Conservation (phyloP, 2,329 filamentous ascomycete genomes). For the Byssochlamys sp. region DNA sequence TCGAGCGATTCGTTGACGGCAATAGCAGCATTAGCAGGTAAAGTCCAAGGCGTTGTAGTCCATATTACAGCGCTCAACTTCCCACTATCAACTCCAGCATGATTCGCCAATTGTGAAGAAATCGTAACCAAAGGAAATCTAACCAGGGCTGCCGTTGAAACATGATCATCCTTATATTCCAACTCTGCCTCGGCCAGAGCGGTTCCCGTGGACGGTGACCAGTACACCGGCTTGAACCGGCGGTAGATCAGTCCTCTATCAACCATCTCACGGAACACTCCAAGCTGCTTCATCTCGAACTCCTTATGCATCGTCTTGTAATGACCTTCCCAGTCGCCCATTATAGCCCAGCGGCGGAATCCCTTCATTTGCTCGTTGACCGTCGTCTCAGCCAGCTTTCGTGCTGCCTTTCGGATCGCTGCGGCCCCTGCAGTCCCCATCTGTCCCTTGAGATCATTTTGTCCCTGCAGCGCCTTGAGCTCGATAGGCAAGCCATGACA, state of each 20-base stretch:
- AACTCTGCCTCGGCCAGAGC: slow-evolving; percentile 56
- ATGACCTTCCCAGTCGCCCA: slow-evolving; percentile 55
- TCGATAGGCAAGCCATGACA: slow-evolving; percentile 96
- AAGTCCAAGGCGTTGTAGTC: slow-evolving; percentile 97
- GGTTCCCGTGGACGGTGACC: slow-evolving; percentile 56
- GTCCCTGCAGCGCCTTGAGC: slow-evolving; percentile 73
- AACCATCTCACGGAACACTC: slow-evolving; percentile 53
- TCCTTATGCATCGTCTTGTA: slow-evolving; percentile 55
- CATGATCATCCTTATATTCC: slow-evolving; percentile 54
- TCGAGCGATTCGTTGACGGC: slow-evolving; percentile 65
- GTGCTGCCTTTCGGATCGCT: slow-evolving; percentile 45
- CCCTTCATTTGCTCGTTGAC: slow-evolving; percentile 51
- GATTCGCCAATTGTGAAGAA: slow-evolving; percentile 35
- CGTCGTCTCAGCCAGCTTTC: slow-evolving; percentile 46
- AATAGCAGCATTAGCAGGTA: slow-evolving; percentile 85
- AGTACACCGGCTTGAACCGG: slow-evolving; percentile 55
- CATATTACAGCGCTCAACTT: slow-evolving; percentile 76
- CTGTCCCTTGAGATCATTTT: slow-evolving; percentile 26
- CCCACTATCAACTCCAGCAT: slow-evolving; percentile 34
- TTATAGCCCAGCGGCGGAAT: slow-evolving; percentile 52
- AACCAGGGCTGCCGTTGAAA: slow-evolving; percentile 55
- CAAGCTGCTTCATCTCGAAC: slow-evolving; percentile 53
- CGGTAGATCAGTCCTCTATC: slow-evolving; percentile 53
- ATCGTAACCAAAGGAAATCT: slow-evolving; percentile 58
- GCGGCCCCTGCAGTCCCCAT: slow-evolving; percentile 30